Percentiles rank a stretch among this genome's conserved stretches.
phyloP scores from a whole-genome alignment of 2,329 filamentous ascomycete genomes.

The Colletotrichum costaricense region DNA sequence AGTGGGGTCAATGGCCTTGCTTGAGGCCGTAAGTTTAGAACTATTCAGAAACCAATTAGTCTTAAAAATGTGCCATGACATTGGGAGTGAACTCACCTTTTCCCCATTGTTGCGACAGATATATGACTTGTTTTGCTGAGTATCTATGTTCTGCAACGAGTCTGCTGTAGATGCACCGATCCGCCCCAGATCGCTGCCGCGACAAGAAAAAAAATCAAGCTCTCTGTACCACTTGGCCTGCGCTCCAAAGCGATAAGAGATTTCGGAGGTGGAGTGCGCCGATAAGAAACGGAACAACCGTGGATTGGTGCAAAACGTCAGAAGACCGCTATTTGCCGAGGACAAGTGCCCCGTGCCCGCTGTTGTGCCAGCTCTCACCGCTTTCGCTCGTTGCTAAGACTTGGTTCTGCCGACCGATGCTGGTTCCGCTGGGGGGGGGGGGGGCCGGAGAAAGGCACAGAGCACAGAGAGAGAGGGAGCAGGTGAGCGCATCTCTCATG shows the following conservation, averaged over 20 bases:
- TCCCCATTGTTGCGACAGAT: conserved; percentile 35
- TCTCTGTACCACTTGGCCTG: conserved; percentile 16
- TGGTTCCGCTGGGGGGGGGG: conserved; percentile 26
- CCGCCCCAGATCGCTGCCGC: conserved; percentile 10
- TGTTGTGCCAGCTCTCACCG: conserved; percentile 36
- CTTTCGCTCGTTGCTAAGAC: conserved; percentile 33
- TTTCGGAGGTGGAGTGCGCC: conserved; percentile 19
- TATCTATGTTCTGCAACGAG: conserved; percentile 16
- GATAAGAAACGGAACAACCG: conserved; percentile 34
- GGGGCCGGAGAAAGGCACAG: conserved; percentile 31
- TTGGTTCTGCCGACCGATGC: conserved; percentile 38
- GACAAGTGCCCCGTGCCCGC: conserved; percentile 31
- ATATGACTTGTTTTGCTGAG: background rate
- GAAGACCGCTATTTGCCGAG: conserved; percentile 34
- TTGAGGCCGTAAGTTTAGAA: conserved; percentile 52
- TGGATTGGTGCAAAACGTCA: conserved; percentile 31
- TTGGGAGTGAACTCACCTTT: conserved; percentile 28
- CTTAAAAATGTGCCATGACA: too few relatives aligned
- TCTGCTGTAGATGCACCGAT: conserved; percentile 27
- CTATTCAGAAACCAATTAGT: background rate
- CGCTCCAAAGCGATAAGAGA: conserved; percentile 19
- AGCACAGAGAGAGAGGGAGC: conserved; percentile 22
- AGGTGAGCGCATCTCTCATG: conserved; percentile 38
- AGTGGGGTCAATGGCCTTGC: conserved; percentile 73
- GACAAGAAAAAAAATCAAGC: conserved; percentile 25